phyloP scores from a whole-genome alignment of 306 rosid species.

The Prunus mongolica region DNA sequence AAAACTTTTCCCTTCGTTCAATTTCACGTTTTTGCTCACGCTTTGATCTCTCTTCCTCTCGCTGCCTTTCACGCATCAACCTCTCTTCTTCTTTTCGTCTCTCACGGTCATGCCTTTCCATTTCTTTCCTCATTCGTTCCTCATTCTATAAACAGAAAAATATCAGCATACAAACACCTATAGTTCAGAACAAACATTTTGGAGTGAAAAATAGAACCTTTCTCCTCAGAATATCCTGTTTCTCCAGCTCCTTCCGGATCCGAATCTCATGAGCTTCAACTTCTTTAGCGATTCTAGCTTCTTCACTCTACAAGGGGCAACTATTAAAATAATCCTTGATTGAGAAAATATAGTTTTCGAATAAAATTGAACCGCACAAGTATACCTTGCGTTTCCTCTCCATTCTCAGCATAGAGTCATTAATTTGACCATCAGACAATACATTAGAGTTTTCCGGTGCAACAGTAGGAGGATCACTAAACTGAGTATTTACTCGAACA shows the following conservation, averaged over 20 bases:
- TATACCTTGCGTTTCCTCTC: slow-evolving; percentile 87
- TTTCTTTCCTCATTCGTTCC: slow-evolving; percentile 80
- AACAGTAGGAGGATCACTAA: slow-evolving; percentile 47
- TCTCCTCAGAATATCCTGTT: slow-evolving; percentile 82
- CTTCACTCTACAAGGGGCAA: slow-evolving; percentile 61
- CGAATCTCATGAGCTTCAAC: slow-evolving; percentile 80
- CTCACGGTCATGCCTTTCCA: slow-evolving; percentile 91
- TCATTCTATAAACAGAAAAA: slow-evolving; percentile 52
- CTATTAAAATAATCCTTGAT: slow-evolving; percentile 13
- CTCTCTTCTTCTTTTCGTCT: slow-evolving; percentile 96
- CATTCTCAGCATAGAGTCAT: slow-evolving; percentile 47
- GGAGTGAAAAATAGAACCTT: slow-evolving; percentile 49
- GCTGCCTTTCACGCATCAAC: slow-evolving; percentile 82
- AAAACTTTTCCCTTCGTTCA: slow-evolving; percentile 84
- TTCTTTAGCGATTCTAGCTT: slow-evolving; percentile 63
- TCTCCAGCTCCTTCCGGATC: slow-evolving; percentile 87
- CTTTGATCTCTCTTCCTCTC: slow-evolving; percentile 82
- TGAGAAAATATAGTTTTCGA: slow-evolving; percentile 5
- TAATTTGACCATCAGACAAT: slow-evolving; percentile 51
- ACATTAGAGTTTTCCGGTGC: slow-evolving; percentile 57
- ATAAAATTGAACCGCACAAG: slow-evolving; percentile 5
- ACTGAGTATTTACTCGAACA: slow-evolving; percentile 46
- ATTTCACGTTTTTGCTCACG: slow-evolving; percentile 88
- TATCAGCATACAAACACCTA: slow-evolving; percentile 10
- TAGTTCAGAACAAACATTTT: not conserved